Evolutionary conservation across 2,329 filamentous ascomycete genomes (phyloP).

Genomic region (Fonsecaea erecta): DNA sequence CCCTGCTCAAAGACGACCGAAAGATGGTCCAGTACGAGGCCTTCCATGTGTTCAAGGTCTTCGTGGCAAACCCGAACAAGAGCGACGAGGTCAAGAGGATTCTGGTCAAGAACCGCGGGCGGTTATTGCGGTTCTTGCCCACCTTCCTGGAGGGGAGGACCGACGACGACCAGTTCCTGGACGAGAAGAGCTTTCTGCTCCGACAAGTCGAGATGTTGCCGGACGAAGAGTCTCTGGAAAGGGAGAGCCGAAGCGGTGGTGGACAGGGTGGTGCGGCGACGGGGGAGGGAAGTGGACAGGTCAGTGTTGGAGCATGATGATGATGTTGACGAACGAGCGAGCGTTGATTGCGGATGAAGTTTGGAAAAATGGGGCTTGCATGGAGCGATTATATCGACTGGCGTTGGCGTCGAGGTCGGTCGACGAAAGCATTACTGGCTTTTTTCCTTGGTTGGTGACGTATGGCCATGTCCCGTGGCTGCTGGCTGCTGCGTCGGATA

Average conservation of each 20-base stretch:
- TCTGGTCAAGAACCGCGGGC: conserved; percentile 92
- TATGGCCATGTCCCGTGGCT: no score
- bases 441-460: no score
- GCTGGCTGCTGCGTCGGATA: no score
- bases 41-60: conserved; percentile 99
- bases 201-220: conserved; percentile 73
- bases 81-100: conserved; percentile 95
- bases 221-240: conserved; percentile 24
- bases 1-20: conserved; percentile 88
- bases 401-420: no score
- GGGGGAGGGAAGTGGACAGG: conserved; percentile 4
- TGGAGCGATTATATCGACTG: no score
- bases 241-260: not conserved
- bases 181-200: conserved; percentile 95
- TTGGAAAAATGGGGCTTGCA: no score
- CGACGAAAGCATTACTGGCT: no score
- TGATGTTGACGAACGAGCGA: not conserved
- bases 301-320: conserved; percentile 22
- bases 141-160: conserved; percentile 93
- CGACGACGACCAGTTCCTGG: conserved; percentile 97
- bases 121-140: conserved; percentile 84
- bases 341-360: not conserved
- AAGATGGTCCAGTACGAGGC: conserved; percentile 99
- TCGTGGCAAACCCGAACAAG: conserved; percentile 98
- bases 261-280: not conserved